Conservation (phyloP, 495 filamentous ascomycete genomes). For the Hypomontagnella monticulosa region DNA sequence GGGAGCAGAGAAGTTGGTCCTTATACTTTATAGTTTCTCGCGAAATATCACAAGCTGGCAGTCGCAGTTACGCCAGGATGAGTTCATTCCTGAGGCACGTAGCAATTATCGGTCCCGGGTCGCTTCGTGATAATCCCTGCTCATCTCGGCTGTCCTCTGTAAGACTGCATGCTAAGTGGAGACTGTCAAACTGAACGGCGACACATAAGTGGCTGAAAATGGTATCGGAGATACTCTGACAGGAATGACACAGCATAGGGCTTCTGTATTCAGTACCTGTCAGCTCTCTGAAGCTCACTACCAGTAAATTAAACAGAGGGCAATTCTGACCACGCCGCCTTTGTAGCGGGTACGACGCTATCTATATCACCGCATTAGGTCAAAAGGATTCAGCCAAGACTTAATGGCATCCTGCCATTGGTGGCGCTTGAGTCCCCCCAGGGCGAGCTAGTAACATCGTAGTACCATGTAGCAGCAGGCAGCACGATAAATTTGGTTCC, state of each 20-base stretch:
- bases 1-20: no score
- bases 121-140: constrained; percentile 15
- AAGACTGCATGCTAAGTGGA: no score
- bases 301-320: neutral
- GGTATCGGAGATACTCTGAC: no score
- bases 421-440: constrained; percentile 2
- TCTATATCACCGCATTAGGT: constrained; percentile 6
- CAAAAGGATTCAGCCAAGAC: constrained; percentile 27
- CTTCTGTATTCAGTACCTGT: constrained; percentile 23
- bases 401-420: constrained; percentile 13
- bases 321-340: neutral
- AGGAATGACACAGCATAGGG: no score
- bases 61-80: no score
- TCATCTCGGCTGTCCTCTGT: neutral
- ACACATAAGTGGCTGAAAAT: neutral
- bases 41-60: no score
- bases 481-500: constrained; percentile 7
- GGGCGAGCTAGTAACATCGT: neutral
- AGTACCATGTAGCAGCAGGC: constrained; percentile 13
- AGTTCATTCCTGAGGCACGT: no score
- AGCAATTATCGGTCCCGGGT: neutral
- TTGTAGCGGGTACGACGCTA: constrained; percentile 24
- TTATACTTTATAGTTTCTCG: no score
- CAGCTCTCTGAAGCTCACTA: neutral
- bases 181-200: neutral